Evolutionary conservation across 352 stramenopile genomes (phyloP), one percentile per base, ranked within the genome.

Genomic region (Aphanomyces invadans): DNA sequence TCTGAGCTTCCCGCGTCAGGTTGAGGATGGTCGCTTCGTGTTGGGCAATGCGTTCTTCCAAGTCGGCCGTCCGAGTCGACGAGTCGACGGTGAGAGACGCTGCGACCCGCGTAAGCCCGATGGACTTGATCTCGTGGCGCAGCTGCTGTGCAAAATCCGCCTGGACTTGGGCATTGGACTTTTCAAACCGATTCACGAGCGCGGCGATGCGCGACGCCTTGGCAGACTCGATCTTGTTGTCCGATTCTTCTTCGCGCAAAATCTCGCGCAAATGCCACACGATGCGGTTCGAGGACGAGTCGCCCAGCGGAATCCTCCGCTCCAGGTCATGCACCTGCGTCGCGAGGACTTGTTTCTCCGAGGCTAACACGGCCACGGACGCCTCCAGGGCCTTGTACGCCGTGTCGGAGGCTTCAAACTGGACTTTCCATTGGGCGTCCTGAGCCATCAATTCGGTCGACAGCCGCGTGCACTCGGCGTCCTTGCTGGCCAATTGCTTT

Each of bases 121-220:
- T 67, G 2, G 60, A 57, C 33, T 67, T 67, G 49, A 67, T 67
- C 12, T 67, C 60, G 32, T 67, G 60, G 29, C 60, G 60, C 60
- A 67, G 38, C 25, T 67, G 60, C 33, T 67, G 60, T 21, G 60
- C 60, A 57, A 67, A 67, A 26, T 67, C 48, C 2, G 60, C 60
- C 57, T 67, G 60, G 7, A 67, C 60, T 42, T 67, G 60, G 11
- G 60, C 60, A 17, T 67, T 67, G 19, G 60, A 67, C 49, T 67
- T 67, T 45, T 67, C 60, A 67, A 67, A 67, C 4, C 60, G 60
- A 28, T 67, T 67, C 4, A 67, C 60, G 21, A 67, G 44, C 31
- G 60, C 60, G 2, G 60, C 5, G 28, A 67, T 51, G 12, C 42
- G 38, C 28, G 45, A 45, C 29, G 60, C 60, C 23, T 57, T 55